Evolutionary conservation across 371 early-diverging fungal species (phyloP).

Genomic region (Mortierella sp.): DNA sequence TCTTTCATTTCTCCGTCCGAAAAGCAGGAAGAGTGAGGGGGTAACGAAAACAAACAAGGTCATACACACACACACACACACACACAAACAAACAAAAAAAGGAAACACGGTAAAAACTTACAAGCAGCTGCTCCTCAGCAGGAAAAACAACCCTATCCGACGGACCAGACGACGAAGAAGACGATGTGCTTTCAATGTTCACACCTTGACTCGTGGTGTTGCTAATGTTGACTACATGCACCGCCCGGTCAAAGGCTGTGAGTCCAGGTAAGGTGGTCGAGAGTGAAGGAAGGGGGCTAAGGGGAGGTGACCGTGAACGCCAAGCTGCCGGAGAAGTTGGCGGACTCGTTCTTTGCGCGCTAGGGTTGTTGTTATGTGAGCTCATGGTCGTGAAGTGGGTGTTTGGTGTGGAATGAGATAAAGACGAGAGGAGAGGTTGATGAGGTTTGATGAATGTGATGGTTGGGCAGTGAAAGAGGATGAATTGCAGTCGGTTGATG

Average conservation of each 20-base stretch:
- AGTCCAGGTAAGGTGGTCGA: constrained; percentile 38
- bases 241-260: constrained; percentile 50
- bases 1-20: neutral
- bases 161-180: neutral
- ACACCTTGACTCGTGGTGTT: constrained; percentile 23
- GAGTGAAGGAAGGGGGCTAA: constrained; percentile 34
- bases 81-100: neutral
- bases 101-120: neutral
- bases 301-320: constrained; percentile 45
- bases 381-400: neutral
- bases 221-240: constrained; percentile 50
- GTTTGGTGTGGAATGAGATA: neutral
- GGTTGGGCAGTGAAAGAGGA: too few relatives aligned
- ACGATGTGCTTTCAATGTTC: constrained; percentile 1
- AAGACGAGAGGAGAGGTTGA: neutral
- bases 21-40: too few relatives aligned
- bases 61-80: too few relatives aligned
- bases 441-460: too few relatives aligned
- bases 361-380: neutral
- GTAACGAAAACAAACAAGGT: neutral
- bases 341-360: constrained; percentile 6
- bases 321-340: constrained; percentile 29
- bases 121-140: constrained; percentile 45
- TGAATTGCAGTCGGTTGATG: too few relatives aligned
- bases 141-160: constrained; percentile 36